Evolutionary conservation across 1,284 basidiomycete genomes (phyloP).

Genomic region (Rugosomyces carneus): DNA sequence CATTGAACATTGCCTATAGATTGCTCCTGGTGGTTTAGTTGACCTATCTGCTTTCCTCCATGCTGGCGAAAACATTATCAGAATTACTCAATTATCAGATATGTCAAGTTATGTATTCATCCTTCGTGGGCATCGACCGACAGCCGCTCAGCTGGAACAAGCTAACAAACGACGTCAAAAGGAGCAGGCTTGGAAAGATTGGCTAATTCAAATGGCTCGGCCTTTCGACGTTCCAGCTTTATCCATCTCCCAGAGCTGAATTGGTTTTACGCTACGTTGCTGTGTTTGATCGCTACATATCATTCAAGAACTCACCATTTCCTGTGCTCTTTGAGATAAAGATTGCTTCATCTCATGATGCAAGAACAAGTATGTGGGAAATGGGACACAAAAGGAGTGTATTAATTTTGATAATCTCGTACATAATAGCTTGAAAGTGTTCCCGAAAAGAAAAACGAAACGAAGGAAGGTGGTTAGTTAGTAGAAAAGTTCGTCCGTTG

Average conservation of each 20-base stretch:
- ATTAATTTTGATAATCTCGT: background rate
- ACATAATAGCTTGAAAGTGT: background rate
- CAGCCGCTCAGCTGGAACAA: constrained; percentile 28
- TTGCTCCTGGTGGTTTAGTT: constrained; percentile 33
- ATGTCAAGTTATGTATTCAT: constrained; percentile 32
- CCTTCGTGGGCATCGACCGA: constrained; percentile 36
- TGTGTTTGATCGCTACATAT: background rate
- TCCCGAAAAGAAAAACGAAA: background rate
- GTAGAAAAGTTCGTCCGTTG: background rate
- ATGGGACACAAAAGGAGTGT: background rate
- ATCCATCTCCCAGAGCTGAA: too few species aligned
- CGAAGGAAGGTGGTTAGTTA: background rate
- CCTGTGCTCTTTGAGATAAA: background rate
- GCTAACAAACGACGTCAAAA: constrained; percentile 22
- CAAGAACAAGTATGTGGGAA: background rate
- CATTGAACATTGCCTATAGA: constrained; percentile 18
- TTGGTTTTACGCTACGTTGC: background rate
- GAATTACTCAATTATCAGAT: constrained; percentile 28
- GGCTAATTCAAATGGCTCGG: constrained; percentile 21
- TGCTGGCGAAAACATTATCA: constrained; percentile 29
- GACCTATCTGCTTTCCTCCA: constrained; percentile 34
- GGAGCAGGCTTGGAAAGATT: constrained; percentile 32
- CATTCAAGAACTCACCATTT: too few species aligned
- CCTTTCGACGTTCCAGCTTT: constrained; percentile 19
- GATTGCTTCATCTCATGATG: too few species aligned